phyloP scores from a whole-genome alignment of 2,329 filamentous ascomycete species.

The Alternaria angustiovoidea region DNA sequence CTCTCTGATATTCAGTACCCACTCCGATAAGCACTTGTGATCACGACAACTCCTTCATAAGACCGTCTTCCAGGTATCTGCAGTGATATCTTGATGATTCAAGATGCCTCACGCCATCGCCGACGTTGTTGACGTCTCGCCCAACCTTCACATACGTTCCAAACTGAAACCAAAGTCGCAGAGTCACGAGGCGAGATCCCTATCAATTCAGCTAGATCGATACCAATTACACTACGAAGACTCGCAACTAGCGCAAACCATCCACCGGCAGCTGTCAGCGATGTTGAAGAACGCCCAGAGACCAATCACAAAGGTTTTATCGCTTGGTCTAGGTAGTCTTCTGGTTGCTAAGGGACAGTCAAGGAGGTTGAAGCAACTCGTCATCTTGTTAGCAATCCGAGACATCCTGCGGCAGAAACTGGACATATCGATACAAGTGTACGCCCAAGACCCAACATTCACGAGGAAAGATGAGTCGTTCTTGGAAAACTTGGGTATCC shows the following conservation, averaged over 20 bases:
- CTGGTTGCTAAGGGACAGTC: conserved; percentile 27
- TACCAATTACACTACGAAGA: conserved; percentile 16
- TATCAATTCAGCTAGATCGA: conserved; percentile 12
- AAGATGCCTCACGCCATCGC: background rate
- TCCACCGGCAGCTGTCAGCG: conserved; percentile 16
- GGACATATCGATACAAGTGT: conserved; percentile 23
- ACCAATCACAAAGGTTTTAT: conserved; percentile 27
- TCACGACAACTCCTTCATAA: background rate
- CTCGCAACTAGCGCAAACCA: conserved; percentile 21
- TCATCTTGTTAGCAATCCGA: conserved; percentile 28
- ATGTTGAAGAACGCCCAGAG: background rate
- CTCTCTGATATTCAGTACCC: background rate
- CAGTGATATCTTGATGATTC: background rate
- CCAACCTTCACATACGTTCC: background rate
- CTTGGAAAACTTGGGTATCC: conserved; percentile 27
- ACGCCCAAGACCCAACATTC: conserved; percentile 44
- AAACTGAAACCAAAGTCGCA: conserved; percentile 13
- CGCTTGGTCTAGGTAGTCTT: conserved; percentile 31
- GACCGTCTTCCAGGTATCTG: background rate
- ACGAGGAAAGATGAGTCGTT: conserved; percentile 38
- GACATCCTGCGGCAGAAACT: conserved; percentile 13
- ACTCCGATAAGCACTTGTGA: background rate
- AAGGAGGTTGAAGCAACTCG: conserved; percentile 40
- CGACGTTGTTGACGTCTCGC: background rate
- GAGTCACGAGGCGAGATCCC: conserved; percentile 16